Evolutionary conservation across 495 filamentous ascomycete genomes (phyloP).

Genomic region (Aspergillus steynii): DNA sequence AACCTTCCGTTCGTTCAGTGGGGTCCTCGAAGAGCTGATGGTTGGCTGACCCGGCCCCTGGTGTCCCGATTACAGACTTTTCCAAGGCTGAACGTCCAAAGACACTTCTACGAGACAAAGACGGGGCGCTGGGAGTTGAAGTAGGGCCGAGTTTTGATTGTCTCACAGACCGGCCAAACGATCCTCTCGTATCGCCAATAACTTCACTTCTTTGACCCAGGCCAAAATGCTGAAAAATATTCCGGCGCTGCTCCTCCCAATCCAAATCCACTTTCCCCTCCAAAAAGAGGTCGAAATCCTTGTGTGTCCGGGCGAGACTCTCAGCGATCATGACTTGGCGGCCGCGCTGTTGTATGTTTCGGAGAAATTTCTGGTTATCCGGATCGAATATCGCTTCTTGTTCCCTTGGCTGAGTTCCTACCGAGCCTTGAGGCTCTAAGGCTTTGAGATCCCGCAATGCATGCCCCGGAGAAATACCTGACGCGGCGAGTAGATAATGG

Average conservation of each 20-base stretch:
- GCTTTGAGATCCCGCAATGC: slow-evolving; percentile 75
- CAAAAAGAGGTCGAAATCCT: slow-evolving; percentile 88
- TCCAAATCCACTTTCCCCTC: slow-evolving; percentile 93
- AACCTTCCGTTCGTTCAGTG: slow-evolving; percentile 50
- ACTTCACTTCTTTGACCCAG: slow-evolving; percentile 64
- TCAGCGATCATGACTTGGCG: slow-evolving; percentile 89
- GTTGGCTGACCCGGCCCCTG: slow-evolving; percentile 55
- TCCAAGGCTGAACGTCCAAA: slow-evolving; percentile 73
- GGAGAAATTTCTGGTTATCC: slow-evolving; percentile 79
- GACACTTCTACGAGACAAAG: slow-evolving; percentile 54
- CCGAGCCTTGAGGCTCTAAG: slow-evolving; percentile 47
- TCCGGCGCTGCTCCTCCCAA: slow-evolving; percentile 89
- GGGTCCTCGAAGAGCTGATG: slow-evolving; percentile 67
- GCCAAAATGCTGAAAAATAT: slow-evolving; percentile 95
- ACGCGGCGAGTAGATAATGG: slow-evolving; percentile 85
- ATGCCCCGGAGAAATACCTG: slow-evolving; percentile 77
- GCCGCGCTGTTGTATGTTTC: slow-evolving; percentile 83
- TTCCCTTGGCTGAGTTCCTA: slow-evolving; percentile 44
- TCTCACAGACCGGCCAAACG: slow-evolving; percentile 61
- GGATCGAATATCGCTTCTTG: slow-evolving; percentile 56
- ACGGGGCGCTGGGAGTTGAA: slow-evolving; percentile 31
- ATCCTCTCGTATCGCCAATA: slow-evolving; percentile 43
- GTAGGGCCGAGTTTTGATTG: slow-evolving; percentile 35
- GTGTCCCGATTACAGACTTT: slow-evolving; percentile 81
- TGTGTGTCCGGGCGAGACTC: slow-evolving; percentile 78